Conservation (phyloP, 2,329 filamentous ascomycete species). For the Monascus ruber region DNA sequence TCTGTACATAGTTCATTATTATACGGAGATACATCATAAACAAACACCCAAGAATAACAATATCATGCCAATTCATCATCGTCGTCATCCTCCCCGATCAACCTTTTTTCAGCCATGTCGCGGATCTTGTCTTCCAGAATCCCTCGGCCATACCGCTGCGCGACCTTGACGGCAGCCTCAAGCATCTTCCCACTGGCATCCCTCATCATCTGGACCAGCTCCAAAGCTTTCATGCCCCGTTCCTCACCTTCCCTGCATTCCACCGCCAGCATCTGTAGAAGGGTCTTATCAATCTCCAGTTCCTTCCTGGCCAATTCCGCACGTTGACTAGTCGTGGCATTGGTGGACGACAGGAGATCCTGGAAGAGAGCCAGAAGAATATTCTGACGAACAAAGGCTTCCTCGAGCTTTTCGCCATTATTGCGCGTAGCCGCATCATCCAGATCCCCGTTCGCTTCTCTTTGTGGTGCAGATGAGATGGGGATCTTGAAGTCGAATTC, state of each 20-base stretch:
- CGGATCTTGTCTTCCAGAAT: conserved; percentile 84
- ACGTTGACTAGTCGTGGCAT: conserved; percentile 53
- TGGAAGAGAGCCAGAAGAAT: conserved; percentile 62
- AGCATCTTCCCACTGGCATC: conserved; percentile 81
- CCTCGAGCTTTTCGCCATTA: conserved; percentile 52
- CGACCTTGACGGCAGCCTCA: conserved; percentile 82
- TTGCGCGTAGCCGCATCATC: conserved; percentile 24
- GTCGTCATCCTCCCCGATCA: conserved; percentile 51
- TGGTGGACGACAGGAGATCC: conserved; percentile 60
- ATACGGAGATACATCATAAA: too few relatives aligned
- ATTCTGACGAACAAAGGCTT: conserved; percentile 65
- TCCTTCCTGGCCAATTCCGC: conserved; percentile 58
- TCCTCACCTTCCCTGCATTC: conserved; percentile 93
- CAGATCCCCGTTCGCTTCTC: conserved; percentile 22
- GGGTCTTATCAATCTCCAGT: conserved; percentile 76
- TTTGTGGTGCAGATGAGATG: conserved; percentile 46
- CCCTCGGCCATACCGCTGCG: conserved; percentile 67
- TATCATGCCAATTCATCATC: conserved; percentile 32
- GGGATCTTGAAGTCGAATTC: conserved; percentile 92
- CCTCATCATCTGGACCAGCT: conserved; percentile 75
- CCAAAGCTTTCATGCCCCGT: conserved; percentile 83
- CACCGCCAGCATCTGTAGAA: conserved; percentile 76
- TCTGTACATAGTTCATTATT: too few relatives aligned
- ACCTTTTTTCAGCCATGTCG: conserved; percentile 63
- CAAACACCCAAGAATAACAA: background rate